Percentiles rank a stretch among this genome's conserved stretches.
Evolutionary conservation across 2,329 filamentous ascomycete species (phyloP).

Genomic region (Intubia oerlemansii): DNA sequence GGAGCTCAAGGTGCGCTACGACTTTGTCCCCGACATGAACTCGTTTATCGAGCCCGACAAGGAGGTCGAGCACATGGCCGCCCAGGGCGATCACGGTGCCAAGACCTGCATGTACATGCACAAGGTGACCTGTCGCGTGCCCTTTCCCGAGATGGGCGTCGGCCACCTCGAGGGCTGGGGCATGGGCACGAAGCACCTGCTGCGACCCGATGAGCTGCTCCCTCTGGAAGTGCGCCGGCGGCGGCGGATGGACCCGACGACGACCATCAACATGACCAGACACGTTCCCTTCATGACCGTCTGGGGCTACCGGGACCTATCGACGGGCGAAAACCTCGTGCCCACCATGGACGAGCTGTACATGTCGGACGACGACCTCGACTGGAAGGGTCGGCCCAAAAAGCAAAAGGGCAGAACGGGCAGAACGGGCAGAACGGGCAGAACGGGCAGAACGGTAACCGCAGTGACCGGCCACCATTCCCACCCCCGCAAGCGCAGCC

Average conservation of each 20-base stretch:
- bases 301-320: slow-evolving; percentile 38
- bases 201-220: slow-evolving; percentile 36
- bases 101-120: too few species aligned
- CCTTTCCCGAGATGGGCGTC: slow-evolving; percentile 26
- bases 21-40: slow-evolving; percentile 17
- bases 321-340: slow-evolving; percentile 22
- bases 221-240: slow-evolving; percentile 31
- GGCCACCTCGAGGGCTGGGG: slow-evolving; percentile 37
- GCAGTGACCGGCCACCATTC: too few species aligned
- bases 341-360: slow-evolving; percentile 19
- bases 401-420: too few species aligned
- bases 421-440: too few species aligned
- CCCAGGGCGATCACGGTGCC: neutral
- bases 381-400: too few species aligned
- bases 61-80: neutral
- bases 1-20: slow-evolving; percentile 35
- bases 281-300: slow-evolving; percentile 30
- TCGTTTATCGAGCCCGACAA: neutral
- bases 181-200: slow-evolving; percentile 20
- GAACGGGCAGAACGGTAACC: too few species aligned
- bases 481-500: too few species aligned
- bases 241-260: slow-evolving; percentile 7
- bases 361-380: slow-evolving; percentile 21
- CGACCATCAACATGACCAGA: slow-evolving; percentile 28
- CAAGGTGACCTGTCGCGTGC: slow-evolving; percentile 26